phyloP scores from a whole-genome alignment of 768 basidiomycete genomes.

The Candolleomyces eurysporus region DNA sequence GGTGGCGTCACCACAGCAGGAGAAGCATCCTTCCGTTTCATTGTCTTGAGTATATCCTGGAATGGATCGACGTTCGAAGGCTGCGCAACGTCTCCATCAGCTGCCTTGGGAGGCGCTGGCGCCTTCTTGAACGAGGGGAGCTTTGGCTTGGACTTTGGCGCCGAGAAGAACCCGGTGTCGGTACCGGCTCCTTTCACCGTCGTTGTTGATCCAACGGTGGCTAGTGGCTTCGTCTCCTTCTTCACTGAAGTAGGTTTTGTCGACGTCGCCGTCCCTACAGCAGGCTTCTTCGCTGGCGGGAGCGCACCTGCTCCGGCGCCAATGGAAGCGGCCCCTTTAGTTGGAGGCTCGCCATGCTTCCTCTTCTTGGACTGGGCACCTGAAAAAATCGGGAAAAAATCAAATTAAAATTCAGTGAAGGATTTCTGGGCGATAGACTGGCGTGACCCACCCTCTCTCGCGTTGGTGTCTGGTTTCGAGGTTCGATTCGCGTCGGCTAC shows the following conservation, averaged over 20 bases:
- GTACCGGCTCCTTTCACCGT: conserved; percentile 75
- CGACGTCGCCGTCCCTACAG: conserved; percentile 44
- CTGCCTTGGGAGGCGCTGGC: conserved; percentile 20
- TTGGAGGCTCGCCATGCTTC: conserved; percentile 54
- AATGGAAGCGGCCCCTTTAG: no score
- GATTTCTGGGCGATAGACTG: conserved; percentile 31
- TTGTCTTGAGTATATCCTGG: conserved; percentile 76
- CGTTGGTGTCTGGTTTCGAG: conserved; percentile 40
- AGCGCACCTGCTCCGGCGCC: conserved; percentile 26
- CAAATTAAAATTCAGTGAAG: conserved; percentile 11
- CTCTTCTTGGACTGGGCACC: conserved; percentile 72
- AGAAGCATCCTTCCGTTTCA: conserved; percentile 64
- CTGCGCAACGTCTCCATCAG: conserved; percentile 64
- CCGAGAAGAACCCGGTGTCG: conserved; percentile 87
- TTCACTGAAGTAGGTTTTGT: conserved; percentile 32
- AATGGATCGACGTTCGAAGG: conserved; percentile 80
- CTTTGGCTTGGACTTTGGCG: conserved; percentile 80
- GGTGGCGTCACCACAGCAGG: conserved; percentile 63
- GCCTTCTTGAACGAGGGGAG: conserved; percentile 87
- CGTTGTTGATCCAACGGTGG: neutral
- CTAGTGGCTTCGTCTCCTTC: no score
- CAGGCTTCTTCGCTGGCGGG: conserved; percentile 66
- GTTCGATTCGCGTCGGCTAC: conserved; percentile 40
- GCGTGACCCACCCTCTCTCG: conserved; percentile 73
- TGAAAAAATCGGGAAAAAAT: conserved; percentile 27